Conservation (phyloP, 2,329 filamentous ascomycete species). For the Aspergillus sp. region DNA sequence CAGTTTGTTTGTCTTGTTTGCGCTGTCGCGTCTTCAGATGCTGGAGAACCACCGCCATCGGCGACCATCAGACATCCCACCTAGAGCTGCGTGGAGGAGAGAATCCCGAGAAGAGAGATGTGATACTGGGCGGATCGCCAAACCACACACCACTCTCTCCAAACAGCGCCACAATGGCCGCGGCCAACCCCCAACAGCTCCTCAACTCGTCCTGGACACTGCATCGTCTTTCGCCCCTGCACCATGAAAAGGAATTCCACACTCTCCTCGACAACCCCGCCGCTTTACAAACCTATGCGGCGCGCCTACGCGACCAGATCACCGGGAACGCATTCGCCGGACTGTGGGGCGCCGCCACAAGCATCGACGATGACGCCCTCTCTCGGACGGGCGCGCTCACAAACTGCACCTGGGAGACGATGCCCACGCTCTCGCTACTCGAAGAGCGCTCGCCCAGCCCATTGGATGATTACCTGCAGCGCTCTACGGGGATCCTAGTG, state of each 20-base stretch:
- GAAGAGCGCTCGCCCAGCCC: conserved; percentile 23
- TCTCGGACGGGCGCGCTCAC: conserved; percentile 48
- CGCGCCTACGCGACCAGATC: conserved; percentile 48
- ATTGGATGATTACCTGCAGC: background rate
- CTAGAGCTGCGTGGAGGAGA: too few relatives aligned
- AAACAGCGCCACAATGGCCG: conserved; percentile 21
- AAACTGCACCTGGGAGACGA: conserved; percentile 45
- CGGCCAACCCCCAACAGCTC: conserved; percentile 37
- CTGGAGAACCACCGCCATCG: background rate
- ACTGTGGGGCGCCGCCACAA: conserved; percentile 35
- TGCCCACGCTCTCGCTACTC: conserved; percentile 32
- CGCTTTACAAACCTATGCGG: conserved; percentile 46
- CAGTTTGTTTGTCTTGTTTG: conserved; percentile 12
- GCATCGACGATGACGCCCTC: conserved; percentile 37
- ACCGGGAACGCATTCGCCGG: conserved; percentile 50
- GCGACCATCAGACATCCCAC: background rate
- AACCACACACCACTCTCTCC: background rate
- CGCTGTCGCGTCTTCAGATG: background rate
- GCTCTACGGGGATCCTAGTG: conserved; percentile 43
- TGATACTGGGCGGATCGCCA: too few relatives aligned
- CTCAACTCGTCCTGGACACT: conserved; percentile 56
- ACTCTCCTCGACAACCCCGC: conserved; percentile 33
- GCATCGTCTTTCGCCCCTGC: conserved; percentile 55
- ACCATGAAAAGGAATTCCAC: conserved; percentile 43
- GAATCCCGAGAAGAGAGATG: too few relatives aligned